Evolutionary conservation across 2,329 filamentous ascomycete species (phyloP).

Genomic region (Hortaea werneckii): DNA sequence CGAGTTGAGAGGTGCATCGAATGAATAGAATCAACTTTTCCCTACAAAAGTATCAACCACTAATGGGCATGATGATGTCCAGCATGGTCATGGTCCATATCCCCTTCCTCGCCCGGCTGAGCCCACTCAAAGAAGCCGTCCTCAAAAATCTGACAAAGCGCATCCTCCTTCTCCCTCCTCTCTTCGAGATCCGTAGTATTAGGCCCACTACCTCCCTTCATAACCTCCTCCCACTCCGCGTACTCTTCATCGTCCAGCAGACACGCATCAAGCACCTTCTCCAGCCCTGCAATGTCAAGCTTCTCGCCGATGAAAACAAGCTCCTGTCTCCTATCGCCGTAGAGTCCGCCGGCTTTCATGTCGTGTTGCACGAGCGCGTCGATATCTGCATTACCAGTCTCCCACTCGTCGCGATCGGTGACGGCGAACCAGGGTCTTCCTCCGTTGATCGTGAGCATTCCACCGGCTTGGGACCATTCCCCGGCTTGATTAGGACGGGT

Average conservation of each 20-base stretch:
- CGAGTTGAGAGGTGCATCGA: too few relatives aligned
- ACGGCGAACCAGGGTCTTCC: too few relatives aligned
- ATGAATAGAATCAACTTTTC: too few relatives aligned
- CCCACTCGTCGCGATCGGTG: conserved; percentile 33
- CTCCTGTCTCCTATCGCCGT: conserved; percentile 63
- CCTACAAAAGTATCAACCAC: too few relatives aligned
- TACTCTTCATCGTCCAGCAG: conserved; percentile 42
- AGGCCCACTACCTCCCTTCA: conserved; percentile 16
- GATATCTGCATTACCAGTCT: conserved; percentile 41
- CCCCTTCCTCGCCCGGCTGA: too few relatives aligned
- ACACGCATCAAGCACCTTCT: conserved; percentile 47
- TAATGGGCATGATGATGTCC: too few relatives aligned
- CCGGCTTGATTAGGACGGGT: too few relatives aligned
- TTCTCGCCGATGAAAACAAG: conserved; percentile 64
- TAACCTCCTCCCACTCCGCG: conserved; percentile 38
- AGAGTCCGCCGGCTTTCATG: conserved; percentile 38
- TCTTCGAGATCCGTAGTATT: background rate
- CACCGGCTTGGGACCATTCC: too few relatives aligned
- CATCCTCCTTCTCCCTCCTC: background rate
- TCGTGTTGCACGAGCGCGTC: conserved; percentile 38
- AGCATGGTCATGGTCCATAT: too few relatives aligned
- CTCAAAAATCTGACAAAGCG: background rate
- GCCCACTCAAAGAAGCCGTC: too few relatives aligned
- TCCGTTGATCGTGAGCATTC: too few relatives aligned
- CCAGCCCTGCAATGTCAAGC: conserved; percentile 45